phyloP scores from a whole-genome alignment of 2,329 filamentous ascomycete species.

The Cordyceps cicadae region DNA sequence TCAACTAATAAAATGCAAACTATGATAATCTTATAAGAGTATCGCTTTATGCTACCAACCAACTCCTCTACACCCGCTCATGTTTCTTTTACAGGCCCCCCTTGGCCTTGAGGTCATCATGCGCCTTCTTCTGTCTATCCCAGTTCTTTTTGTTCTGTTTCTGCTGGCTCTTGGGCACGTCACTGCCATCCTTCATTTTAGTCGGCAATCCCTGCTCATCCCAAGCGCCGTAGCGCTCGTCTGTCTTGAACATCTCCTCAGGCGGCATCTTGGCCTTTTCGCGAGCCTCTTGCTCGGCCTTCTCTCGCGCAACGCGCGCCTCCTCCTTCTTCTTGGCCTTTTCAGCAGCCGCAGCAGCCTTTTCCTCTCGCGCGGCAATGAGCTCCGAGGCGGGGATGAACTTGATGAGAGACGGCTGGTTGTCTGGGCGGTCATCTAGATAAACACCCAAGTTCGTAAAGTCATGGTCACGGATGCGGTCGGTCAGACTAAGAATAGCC shows the following conservation, averaged over 20 bases:
- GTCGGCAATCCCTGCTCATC: slow-evolving; percentile 75
- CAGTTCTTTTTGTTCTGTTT: slow-evolving; percentile 88
- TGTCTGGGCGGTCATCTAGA: slow-evolving; percentile 69
- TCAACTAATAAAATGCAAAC: neutral
- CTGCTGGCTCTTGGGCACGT: slow-evolving; percentile 66
- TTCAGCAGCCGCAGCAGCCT: slow-evolving; percentile 53
- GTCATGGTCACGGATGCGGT: slow-evolving; percentile 70
- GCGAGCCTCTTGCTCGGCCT: slow-evolving; percentile 44
- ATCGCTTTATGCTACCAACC: neutral
- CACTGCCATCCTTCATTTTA: slow-evolving; percentile 66
- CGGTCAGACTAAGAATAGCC: slow-evolving; percentile 67
- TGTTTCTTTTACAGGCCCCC: slow-evolving; percentile 17
- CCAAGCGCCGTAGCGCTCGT: slow-evolving; percentile 63
- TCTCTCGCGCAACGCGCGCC: slow-evolving; percentile 41
- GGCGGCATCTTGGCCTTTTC: slow-evolving; percentile 50
- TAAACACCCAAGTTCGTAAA: slow-evolving; percentile 79
- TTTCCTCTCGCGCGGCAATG: slow-evolving; percentile 51
- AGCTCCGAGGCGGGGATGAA: slow-evolving; percentile 50
- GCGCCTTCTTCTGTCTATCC: slow-evolving; percentile 80
- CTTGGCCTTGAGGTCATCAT: slow-evolving; percentile 49
- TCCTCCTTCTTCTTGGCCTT: slow-evolving; percentile 49
- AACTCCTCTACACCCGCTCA: slow-evolving; percentile 9
- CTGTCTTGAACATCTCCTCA: slow-evolving; percentile 47
- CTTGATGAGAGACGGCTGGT: slow-evolving; percentile 63
- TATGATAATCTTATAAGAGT: neutral